Evolutionary conservation across 2,329 filamentous ascomycete species (phyloP).

Genomic region (Erysiphe pisi): DNA sequence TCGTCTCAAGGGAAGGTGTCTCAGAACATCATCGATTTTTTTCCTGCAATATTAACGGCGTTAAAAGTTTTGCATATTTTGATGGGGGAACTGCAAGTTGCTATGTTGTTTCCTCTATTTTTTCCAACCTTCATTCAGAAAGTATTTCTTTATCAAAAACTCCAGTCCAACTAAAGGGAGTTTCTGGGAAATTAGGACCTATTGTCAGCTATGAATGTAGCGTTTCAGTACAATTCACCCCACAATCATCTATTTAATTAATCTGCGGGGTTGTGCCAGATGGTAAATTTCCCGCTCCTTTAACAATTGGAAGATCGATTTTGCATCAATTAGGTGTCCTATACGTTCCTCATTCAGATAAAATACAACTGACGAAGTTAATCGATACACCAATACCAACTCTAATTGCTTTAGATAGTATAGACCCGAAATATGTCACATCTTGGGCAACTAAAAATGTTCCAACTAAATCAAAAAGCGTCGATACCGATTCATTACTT

Average conservation of each 20-base stretch:
- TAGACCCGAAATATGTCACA: background rate
- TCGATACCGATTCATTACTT: background rate
- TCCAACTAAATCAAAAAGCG: background rate
- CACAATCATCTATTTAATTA: background rate
- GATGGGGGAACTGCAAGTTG: conserved; percentile 21
- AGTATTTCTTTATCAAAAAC: background rate
- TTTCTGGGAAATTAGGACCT: background rate
- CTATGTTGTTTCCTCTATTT: conserved; percentile 6
- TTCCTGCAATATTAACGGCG: background rate
- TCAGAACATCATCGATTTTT: conserved; percentile 17
- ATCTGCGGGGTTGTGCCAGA: conserved; percentile 25
- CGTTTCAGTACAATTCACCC: background rate
- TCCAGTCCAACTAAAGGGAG: background rate
- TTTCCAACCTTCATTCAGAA: background rate
- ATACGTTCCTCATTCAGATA: conserved; percentile 24
- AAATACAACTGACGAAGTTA: conserved; percentile 19
- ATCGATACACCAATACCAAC: background rate
- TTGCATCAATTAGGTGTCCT: conserved; percentile 24
- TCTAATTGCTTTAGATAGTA: background rate
- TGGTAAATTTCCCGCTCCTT: conserved; percentile 25
- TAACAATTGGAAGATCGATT: conserved; percentile 26
- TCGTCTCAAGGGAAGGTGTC: conserved; percentile 11
- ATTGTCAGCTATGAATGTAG: background rate
- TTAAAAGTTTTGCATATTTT: conserved; percentile 13
- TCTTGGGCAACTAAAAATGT: conserved; percentile 19